These are phyloP conservation scores for Adiantum capillusveneris DNA, from an alignment of 75 land plant species.

Conservation along the genomic window DNA sequence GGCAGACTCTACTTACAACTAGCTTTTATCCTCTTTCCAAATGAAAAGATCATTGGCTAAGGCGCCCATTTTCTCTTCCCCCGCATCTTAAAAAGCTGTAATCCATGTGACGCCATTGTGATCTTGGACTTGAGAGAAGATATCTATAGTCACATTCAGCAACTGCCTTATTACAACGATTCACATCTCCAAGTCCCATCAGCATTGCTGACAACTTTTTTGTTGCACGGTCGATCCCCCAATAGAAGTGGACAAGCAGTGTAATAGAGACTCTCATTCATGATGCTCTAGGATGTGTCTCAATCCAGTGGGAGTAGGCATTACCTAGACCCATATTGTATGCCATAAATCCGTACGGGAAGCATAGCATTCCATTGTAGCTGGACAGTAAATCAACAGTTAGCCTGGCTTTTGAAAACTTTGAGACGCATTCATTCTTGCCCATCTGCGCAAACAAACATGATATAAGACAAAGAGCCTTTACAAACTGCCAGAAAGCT, in stretches of 20 bases:
- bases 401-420: too few species aligned
- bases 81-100: conserved; percentile 94
- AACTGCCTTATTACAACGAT: conserved; percentile 72
- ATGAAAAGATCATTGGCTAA: conserved; percentile 70
- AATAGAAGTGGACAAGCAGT: conserved; percentile 85
- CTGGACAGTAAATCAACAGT: too few species aligned
- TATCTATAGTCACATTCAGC: conserved; percentile 93
- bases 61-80: conserved; percentile 68
- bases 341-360: too few species aligned
- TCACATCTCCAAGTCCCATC: conserved; percentile 80
- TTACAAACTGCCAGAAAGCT: too few species aligned
- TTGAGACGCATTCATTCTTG: too few species aligned
- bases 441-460: too few species aligned
- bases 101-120: conserved; percentile 96
- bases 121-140: conserved; percentile 88
- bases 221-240: conserved; percentile 84
- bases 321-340: too few species aligned
- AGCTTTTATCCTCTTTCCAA: conserved; percentile 62
- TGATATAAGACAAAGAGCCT: too few species aligned
- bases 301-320: too few species aligned
- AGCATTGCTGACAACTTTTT: conserved; percentile 69
- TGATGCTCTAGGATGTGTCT: conserved; percentile 68
- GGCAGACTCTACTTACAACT: too few species aligned
- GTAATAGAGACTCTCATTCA: conserved; percentile 86
- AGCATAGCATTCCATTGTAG: too few species aligned